Evolutionary conservation across 2,329 filamentous ascomycete species (phyloP), one percentile per base, ranked within the genome.

Genomic region (Cercospora sp.): DNA sequence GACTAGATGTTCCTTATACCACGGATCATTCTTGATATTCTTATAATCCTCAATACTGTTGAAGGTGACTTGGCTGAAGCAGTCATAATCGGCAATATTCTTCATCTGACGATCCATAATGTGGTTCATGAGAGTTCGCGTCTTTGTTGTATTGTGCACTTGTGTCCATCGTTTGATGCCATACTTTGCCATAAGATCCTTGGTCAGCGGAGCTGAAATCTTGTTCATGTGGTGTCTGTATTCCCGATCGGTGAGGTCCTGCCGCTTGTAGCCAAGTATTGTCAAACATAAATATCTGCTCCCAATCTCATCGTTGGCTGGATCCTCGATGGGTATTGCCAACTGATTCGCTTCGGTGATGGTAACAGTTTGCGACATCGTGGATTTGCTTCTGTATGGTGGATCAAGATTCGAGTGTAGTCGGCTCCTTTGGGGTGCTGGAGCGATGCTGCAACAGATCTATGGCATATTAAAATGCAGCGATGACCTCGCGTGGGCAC

Each of bases 41-140:
- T 81, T 82, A 72, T 82, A 86, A 66, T 83, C 78, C 4, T 84
- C 80, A 1, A 86, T 62, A 48, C 67, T 74, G 65, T 79, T 69
- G 70, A 85, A 85, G 0, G 84, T 76, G 0, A 83, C 81, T 72
- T 85, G 83, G 60, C 80, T 83, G 70, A 85, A 83, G 71, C 81
- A 84, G 73, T 85, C 83, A 66, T 79, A 85, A 67, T 84, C 81
- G 4, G 83, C 82, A 4, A 84, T n/a, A 60, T 84, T 83, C n/a
- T 71, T 66, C 78, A 86, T 82, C 67, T 85, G 83, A 1, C 73
- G 78, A 67, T 85, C 83, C 70, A 77, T 80, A 0, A 85, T 73
- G 61, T 77, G 69, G 10, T 69, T 62, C 82, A 84, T 84, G 10
- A 83, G 70, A 0, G 72, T 71, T 4, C 81, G 78, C 0, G 81